Evolutionary conservation across 2,329 filamentous ascomycete species (phyloP), one percentile per base, ranked within the genome.

Genomic region (Shiraia bambusicola): DNA sequence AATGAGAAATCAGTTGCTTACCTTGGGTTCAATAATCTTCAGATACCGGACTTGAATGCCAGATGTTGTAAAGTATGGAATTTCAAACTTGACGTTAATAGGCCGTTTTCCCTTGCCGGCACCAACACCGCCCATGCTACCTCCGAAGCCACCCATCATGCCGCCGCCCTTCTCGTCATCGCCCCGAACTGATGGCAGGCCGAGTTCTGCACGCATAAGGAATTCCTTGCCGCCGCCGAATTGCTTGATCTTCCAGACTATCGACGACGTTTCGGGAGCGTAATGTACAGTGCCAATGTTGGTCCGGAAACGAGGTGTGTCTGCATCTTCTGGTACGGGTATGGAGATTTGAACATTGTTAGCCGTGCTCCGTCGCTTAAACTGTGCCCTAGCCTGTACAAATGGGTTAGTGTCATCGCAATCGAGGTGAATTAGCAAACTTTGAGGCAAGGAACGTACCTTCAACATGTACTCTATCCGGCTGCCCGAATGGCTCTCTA

Each of bases 181-280:
- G 36, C 92, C 92, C 52, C 93, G 85, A 14, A 98, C 93, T 44
- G 88, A 95, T 0, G 93, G 93, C 30, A 98, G 76, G 35, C 93
- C 93, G 10, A 98, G 79, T 74, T 98, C 93, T 13, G 93, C 93
- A 42, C 93, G 87, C 93, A 98, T 98, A 58, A 98, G 77, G 63
- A 98, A 98, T 67, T 98, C 93, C 72, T 98, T 98, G 58, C 85
- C 83, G n/a, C 93, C 93, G 31, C 93, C 93, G 70, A 98, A 98
- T 64, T 98, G 93, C 77, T 98, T 98, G 70, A 98, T 98, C 77
- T 98, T 98, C 93, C 93, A 98, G 36, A 98, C 87, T 58, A 98
- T 98, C 45, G 92, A 92, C 50, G 88, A 94, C 65, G 95, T 92
- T 71, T 98, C 93, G 0, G 93, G 93, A 3, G 92, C 92, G 67